Evolutionary conservation across 805 yeast genomes (phyloP).

Genomic region (Debaryomyces maramus): DNA sequence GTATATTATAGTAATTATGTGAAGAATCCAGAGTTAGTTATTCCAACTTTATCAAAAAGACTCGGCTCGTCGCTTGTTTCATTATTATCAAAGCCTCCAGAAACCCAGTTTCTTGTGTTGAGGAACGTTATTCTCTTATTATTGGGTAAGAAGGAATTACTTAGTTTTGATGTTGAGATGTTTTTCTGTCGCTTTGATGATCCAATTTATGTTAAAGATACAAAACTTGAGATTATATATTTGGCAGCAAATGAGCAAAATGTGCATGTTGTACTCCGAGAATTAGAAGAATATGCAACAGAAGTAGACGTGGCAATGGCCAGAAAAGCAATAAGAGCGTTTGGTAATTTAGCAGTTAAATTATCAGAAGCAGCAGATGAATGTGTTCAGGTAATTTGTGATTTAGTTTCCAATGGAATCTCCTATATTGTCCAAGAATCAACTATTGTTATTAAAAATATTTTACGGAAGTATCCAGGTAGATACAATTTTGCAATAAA

Average conservation of each 20-base stretch:
- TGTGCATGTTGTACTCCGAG: conserved; percentile 62
- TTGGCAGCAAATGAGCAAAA: conserved; percentile 69
- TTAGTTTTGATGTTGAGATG: conserved; percentile 67
- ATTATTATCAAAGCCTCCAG: conserved; percentile 72
- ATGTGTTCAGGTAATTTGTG: conserved; percentile 64
- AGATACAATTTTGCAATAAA: conserved; percentile 39
- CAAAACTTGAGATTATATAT: conserved; percentile 85
- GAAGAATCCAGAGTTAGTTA: conserved; percentile 50
- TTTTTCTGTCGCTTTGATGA: conserved; percentile 84
- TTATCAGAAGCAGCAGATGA: conserved; percentile 58
- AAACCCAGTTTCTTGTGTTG: conserved; percentile 77
- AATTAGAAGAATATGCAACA: conserved; percentile 81
- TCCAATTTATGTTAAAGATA: conserved; percentile 84
- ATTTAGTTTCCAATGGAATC: conserved; percentile 61
- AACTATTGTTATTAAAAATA: conserved; percentile 70
- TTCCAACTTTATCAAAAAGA: conserved; percentile 55
- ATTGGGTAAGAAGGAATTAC: conserved; percentile 60
- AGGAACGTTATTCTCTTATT: conserved; percentile 77
- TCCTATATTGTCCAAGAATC: conserved; percentile 80
- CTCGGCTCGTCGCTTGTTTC: conserved; percentile 70
- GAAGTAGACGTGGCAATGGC: conserved; percentile 87
- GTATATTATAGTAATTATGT: conserved; percentile 75
- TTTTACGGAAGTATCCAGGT: conserved; percentile 73
- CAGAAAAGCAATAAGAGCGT: conserved; percentile 81
- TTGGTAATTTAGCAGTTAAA: conserved; percentile 86